These are phyloP conservation scores for Cotoneaster glaucophyllus DNA, from an alignment of 306 rosid species.

Conservation along the genomic window DNA sequence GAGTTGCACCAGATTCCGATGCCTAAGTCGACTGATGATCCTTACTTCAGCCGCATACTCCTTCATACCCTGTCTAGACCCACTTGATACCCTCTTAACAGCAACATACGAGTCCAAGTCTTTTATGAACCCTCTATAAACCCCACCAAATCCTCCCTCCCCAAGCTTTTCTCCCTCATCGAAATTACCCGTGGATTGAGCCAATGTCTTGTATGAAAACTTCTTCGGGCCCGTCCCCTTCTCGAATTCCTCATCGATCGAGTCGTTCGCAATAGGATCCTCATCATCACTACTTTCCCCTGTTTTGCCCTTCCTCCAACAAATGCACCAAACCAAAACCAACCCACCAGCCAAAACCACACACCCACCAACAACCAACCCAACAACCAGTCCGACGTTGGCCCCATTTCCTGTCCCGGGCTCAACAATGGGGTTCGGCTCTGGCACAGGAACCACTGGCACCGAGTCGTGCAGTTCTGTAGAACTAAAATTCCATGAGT, in stretches of 20 bases:
- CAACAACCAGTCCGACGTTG: background rate
- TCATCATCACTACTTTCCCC: background rate
- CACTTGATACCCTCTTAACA: background rate
- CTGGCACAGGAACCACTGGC: background rate
- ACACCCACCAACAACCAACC: background rate
- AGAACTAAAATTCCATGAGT: background rate
- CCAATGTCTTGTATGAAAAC: background rate
- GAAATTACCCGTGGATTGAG: background rate
- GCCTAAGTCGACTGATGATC: background rate
- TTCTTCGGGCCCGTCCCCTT: slow-evolving; percentile 4
- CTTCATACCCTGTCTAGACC: slow-evolving; percentile 1
- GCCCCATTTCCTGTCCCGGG: background rate
- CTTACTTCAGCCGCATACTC: background rate
- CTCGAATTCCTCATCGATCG: background rate
- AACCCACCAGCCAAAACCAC: background rate
- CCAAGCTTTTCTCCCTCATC: background rate
- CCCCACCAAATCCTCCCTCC: slow-evolving; percentile 8
- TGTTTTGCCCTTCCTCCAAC: background rate
- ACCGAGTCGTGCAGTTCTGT: background rate
- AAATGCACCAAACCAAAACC: background rate
- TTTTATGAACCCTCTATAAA: background rate
- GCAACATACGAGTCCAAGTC: background rate
- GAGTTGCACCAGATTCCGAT: slow-evolving; percentile 3
- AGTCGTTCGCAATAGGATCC: background rate
- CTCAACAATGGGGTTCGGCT: background rate